Conservation (phyloP, 2,329 filamentous ascomycete genomes). For the Trichoderma atrobrunneum region DNA sequence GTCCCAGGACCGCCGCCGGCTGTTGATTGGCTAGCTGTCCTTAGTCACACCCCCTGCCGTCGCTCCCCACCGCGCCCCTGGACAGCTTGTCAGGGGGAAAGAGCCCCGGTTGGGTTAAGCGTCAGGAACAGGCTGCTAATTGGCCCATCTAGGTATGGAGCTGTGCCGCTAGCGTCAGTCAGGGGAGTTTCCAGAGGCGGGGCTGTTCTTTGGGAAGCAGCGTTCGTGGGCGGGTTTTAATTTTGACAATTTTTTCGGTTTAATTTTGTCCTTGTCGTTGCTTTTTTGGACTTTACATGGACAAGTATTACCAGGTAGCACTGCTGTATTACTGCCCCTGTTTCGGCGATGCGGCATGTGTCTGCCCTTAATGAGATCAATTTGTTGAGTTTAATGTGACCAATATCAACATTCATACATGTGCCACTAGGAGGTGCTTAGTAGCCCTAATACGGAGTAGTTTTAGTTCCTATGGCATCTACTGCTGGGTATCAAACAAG, state of each 20-base stretch:
- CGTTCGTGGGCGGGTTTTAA: background rate
- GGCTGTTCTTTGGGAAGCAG: background rate
- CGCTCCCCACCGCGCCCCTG: background rate
- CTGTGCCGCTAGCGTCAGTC: background rate
- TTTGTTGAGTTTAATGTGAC: background rate
- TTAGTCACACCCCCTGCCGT: conserved; percentile 14
- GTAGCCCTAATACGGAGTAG: background rate
- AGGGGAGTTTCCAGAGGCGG: background rate
- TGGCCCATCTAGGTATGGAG: conserved; percentile 36
- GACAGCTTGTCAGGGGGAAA: conserved; percentile 3
- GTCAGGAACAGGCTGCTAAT: conserved; percentile 40
- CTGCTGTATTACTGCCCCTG: background rate
- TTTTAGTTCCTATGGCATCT: background rate
- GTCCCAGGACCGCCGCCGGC: background rate
- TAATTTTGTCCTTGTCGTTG: background rate
- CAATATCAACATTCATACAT: background rate
- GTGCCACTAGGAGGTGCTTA: background rate
- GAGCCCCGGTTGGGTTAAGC: conserved; percentile 30
- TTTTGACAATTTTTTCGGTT: background rate
- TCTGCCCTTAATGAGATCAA: background rate
- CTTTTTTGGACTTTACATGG: background rate
- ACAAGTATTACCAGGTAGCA: background rate
- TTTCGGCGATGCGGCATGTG: background rate
- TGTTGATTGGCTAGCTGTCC: background rate
- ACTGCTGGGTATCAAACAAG: background rate